phyloP scores from a whole-genome alignment of 176 grass and related monocot species.

The Musa beccarii region DNA sequence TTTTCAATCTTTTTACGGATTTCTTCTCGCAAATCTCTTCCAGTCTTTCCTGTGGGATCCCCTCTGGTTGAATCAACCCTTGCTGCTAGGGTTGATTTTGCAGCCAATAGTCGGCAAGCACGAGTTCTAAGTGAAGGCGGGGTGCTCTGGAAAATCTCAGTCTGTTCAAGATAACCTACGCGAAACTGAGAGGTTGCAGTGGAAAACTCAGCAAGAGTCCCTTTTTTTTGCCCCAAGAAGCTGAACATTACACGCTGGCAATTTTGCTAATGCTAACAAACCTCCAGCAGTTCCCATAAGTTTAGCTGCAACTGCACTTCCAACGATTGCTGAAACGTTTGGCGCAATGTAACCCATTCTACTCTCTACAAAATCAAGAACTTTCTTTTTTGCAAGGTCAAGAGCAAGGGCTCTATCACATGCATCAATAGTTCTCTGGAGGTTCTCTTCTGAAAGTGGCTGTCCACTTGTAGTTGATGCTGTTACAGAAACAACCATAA shows the following conservation, averaged over 20 bases:
- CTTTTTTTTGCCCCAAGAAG: conserved; percentile 63
- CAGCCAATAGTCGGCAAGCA: conserved; percentile 56
- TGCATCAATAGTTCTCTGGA: conserved; percentile 54
- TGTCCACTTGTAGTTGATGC: conserved; percentile 79
- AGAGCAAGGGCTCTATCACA: conserved; percentile 67
- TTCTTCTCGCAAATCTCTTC: conserved; percentile 62
- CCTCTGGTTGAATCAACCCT: conserved; percentile 70
- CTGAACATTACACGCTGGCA: conserved; percentile 86
- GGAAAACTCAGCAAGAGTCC: conserved; percentile 75
- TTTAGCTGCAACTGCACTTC: conserved; percentile 66
- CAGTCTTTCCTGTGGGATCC: conserved; percentile 79
- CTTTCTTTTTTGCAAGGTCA: conserved; percentile 77
- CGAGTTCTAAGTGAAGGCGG: conserved; percentile 52
- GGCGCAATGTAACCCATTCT: conserved; percentile 75
- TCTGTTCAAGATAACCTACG: conserved; percentile 79
- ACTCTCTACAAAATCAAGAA: conserved; percentile 82
- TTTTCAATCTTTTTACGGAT: conserved; percentile 79
- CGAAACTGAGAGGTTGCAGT: conserved; percentile 61
- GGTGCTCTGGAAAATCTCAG: conserved; percentile 81
- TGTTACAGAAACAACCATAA: conserved; percentile 74
- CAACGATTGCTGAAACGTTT: conserved; percentile 73
- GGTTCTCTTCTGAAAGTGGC: conserved; percentile 57
- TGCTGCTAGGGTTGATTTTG: conserved; percentile 70
- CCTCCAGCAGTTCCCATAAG: conserved; percentile 80
- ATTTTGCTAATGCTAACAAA: conserved; percentile 63